Evolutionary conservation across 1,284 basidiomycete species (phyloP), one percentile per base, ranked within the genome.

Genomic region (Thecaphora thlaspeos): DNA sequence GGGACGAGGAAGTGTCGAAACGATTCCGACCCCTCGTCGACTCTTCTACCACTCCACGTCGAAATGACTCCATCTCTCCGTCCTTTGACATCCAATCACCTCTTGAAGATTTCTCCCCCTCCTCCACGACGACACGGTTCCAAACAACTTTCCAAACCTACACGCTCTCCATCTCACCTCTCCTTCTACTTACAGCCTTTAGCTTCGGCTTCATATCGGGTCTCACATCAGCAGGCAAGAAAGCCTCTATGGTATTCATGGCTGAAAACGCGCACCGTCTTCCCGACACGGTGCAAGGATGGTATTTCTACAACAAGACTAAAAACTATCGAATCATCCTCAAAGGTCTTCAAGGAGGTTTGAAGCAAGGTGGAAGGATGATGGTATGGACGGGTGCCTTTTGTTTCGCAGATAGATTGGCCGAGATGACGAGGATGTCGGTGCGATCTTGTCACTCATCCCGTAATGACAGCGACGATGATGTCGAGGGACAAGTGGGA

Each of bases 271-370:
- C 75, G 3, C 75, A 77, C 36, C 57, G 74, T 2, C 48, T 65
- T 19, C 75, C 75, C 2, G 64, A 68, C 34, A 77, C 75, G 14
- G 74, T 76, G 10, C 75, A 77, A 32, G 75, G 75, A 7, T 77
- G 75, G 75, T 77, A 75, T 57, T 77, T 77, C 45, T 77, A 77
- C 60, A 72, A 72, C 44, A 77, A 77, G 63, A 77, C 75, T 14
- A 77, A 76, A 36, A 74, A 76, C 51, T 76, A 76, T 58, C 63
- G 60, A 41, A 69, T 76, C 43, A 45, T 76, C 38, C 48, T 75
- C 9, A 64, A 68, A 5, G 75, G 68, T 1, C 53, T 62, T 5
- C 61, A 61, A 19, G 70, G 64, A 11, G 75, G 75, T 1, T 18
- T 57, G 4, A 55, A 51, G n/a, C 59, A 70, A 7, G 73, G 71